These are phyloP conservation scores for Dictyostelium citrinum DNA, from an alignment of 78 protist species.

Conservation along the genomic window DNA sequence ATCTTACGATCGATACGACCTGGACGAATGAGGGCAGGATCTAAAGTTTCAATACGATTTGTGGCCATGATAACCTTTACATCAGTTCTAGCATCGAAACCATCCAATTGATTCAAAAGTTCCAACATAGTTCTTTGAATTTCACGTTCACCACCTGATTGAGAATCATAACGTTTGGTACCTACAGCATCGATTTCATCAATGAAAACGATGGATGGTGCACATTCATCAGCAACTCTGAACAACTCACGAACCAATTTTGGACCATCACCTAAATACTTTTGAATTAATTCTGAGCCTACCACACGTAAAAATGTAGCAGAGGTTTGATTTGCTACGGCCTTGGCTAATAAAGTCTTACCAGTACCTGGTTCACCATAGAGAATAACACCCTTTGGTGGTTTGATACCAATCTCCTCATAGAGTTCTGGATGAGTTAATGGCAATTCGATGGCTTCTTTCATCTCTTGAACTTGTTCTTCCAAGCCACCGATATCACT, in stretches of 20 bases:
- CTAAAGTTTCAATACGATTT: conserved; percentile 97
- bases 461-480: conserved; percentile 98
- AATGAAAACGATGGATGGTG: conserved; percentile 99
- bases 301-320: conserved; percentile 99
- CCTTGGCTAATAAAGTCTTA: conserved; percentile 99
- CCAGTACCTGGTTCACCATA: conserved; percentile 99
- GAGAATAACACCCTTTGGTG: conserved; percentile 99
- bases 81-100: conserved; percentile 98
- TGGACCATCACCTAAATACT: conserved; percentile 99
- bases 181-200: conserved; percentile 99
- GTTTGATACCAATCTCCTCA: conserved; percentile 99
- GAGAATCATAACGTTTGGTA: conserved; percentile 97
- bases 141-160: conserved; percentile 98
- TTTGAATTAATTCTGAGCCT: conserved; percentile 99
- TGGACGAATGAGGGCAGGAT: conserved; percentile 99
- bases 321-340: conserved; percentile 99
- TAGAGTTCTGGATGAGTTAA: conserved; percentile 99
- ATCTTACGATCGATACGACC: conserved; percentile 99
- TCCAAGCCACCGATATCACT: conserved; percentile 99
- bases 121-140: conserved; percentile 99
- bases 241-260: conserved; percentile 99
- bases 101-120: conserved; percentile 99
- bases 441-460: conserved; percentile 99
- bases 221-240: conserved; percentile 96
- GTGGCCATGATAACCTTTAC: conserved; percentile 99